These are phyloP conservation scores for Xylaria telfairii DNA, from an alignment of 495 filamentous ascomycete species.

Conservation along the genomic window DNA sequence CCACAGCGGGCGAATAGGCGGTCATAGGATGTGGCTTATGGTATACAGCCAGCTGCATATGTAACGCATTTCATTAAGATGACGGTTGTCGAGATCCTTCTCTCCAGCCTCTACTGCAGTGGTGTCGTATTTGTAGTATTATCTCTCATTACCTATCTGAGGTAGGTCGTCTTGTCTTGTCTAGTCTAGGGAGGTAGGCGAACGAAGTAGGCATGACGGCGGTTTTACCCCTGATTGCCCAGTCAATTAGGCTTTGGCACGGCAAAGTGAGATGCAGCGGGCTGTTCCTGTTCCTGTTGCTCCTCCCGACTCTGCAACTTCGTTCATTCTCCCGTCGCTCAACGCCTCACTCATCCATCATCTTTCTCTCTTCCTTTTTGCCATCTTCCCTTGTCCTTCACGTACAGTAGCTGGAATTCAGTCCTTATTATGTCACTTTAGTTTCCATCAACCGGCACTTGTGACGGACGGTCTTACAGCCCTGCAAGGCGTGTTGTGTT, in stretches of 20 bases:
- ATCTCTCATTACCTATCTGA: background rate
- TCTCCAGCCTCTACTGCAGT: background rate
- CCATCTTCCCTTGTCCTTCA: background rate
- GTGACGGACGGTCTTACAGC: background rate
- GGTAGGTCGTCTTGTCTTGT: background rate
- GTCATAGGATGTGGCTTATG: background rate
- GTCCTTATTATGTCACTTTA: background rate
- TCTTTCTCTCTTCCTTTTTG: background rate
- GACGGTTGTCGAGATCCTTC: too few relatives aligned
- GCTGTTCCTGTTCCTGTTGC: constrained; percentile 2
- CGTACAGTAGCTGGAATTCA: background rate
- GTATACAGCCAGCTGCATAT: background rate
- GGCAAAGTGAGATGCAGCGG: constrained; percentile 9
- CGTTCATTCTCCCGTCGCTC: constrained; percentile 6
- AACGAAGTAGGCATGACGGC: background rate
- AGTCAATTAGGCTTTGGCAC: constrained; percentile 1
- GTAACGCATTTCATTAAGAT: too few relatives aligned
- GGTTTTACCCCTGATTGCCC: constrained; percentile 12
- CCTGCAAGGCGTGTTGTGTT: background rate
- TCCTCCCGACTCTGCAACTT: background rate
- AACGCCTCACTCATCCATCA: background rate
- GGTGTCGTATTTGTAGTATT: background rate
- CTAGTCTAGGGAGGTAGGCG: background rate
- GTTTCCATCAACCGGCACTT: background rate
- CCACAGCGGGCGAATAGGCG: background rate